phyloP scores from a whole-genome alignment of 768 basidiomycete species.

The Mycena sanguinolenta region DNA sequence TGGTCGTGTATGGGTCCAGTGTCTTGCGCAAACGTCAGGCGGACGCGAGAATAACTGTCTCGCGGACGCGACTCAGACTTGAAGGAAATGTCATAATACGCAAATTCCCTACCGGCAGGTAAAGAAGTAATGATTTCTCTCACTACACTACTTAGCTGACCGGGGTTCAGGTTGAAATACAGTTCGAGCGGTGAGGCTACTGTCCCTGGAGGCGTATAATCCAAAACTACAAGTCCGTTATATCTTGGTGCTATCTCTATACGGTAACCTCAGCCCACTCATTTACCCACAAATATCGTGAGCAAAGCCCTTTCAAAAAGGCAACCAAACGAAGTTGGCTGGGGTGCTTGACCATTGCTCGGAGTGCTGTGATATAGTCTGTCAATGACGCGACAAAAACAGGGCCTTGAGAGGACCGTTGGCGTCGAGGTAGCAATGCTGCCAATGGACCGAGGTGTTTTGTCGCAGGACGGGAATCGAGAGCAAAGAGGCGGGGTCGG shows the following conservation, averaged over 20 bases:
- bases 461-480: slow-evolving; percentile 1
- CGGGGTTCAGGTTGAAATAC: no score
- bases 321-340: slow-evolving; percentile 77
- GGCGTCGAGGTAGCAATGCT: neutral
- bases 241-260: slow-evolving; percentile 3
- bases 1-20: no score
- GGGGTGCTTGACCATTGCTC: slow-evolving; percentile 67
- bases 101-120: no score
- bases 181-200: no score
- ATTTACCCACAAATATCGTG: slow-evolving; percentile 80
- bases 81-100: no score
- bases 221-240: no score
- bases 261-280: slow-evolving; percentile 67
- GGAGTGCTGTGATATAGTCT: slow-evolving; percentile 59
- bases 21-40: no score
- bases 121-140: no score
- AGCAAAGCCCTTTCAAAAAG: slow-evolving; percentile 70
- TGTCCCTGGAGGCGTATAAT: no score
- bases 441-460: slow-evolving; percentile 19
- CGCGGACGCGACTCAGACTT: no score
- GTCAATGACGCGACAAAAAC: slow-evolving; percentile 36
- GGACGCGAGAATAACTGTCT: no score
- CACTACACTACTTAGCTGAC: no score
- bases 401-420: slow-evolving; percentile 46
- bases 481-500: slow-evolving; percentile 18